A percentile compares a stretch with the other conserved stretches of the same genome.
Conservation (phyloP, 2,329 filamentous ascomycete genomes). For the Clarireedia sp. region DNA sequence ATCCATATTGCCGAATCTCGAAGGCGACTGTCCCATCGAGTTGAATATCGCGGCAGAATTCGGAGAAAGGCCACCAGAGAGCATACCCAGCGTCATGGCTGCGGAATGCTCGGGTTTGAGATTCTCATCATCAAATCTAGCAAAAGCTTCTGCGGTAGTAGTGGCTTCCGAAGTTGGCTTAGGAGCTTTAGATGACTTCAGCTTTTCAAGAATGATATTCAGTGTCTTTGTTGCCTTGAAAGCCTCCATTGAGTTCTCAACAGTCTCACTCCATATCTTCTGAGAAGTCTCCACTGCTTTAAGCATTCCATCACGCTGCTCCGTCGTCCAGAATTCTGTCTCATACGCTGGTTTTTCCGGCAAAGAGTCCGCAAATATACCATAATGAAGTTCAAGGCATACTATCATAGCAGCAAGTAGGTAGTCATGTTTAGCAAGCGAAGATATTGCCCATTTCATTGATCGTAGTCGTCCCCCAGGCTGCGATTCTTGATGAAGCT, state of each 20-base stretch:
- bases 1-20: slow-evolving; percentile 24
- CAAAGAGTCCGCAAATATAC: slow-evolving; percentile 36
- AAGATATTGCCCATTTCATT: slow-evolving; percentile 71
- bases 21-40: slow-evolving; percentile 29
- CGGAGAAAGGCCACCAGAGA: slow-evolving; percentile 52
- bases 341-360: slow-evolving; percentile 34
- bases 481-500: slow-evolving; percentile 67
- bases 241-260: slow-evolving; percentile 76
- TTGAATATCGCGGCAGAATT: slow-evolving; percentile 32
- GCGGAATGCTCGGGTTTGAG: slow-evolving; percentile 57
- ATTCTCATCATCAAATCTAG: slow-evolving; percentile 35
- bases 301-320: slow-evolving; percentile 68
- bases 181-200: slow-evolving; percentile 43
- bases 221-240: slow-evolving; percentile 78
- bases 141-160: slow-evolving; percentile 23
- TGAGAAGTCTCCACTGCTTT: slow-evolving; percentile 62
- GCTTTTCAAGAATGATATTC: slow-evolving; percentile 76
- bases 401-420: slow-evolving; percentile 79
- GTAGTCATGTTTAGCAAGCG: slow-evolving; percentile 72
- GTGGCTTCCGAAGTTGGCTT: slow-evolving; percentile 1
- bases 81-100: slow-evolving; percentile 62
- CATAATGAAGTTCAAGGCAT: slow-evolving; percentile 72
- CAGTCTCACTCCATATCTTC: slow-evolving; percentile 71
- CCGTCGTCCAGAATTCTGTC: slow-evolving; percentile 47
- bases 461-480: slow-evolving; percentile 62